Conservation (phyloP, 202 grass and related monocot species). For the Setaria italica region DNA sequence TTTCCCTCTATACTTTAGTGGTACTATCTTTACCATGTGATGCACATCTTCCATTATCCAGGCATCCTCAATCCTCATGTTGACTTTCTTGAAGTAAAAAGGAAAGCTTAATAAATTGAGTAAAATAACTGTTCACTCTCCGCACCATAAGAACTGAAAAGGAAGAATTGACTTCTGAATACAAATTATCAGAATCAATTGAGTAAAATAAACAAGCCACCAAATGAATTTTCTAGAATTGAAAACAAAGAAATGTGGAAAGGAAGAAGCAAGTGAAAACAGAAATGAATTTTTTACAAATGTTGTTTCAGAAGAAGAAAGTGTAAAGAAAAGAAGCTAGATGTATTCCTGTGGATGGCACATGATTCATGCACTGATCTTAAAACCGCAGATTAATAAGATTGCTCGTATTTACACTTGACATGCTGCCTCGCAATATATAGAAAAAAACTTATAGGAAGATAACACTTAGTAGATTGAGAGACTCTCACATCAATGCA, state of each 20-base stretch:
- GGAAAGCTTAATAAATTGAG: not conserved
- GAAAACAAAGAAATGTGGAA: not conserved
- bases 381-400: conserved; percentile 24
- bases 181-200: conserved; percentile 11
- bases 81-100: conserved; percentile 1
- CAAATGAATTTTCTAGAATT: conserved; percentile 26
- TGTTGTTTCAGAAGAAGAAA: not conserved
- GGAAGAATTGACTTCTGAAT: conserved; percentile 14
- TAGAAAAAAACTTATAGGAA: conserved; percentile 28
- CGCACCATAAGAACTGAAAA: not conserved
- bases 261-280: not conserved
- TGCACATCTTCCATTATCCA: conserved; percentile 5
- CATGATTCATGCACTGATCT: conserved; percentile 21
- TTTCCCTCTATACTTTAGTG: conserved; percentile 1
- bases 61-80: not conserved
- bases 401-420: conserved; percentile 56
- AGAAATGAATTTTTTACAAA: not conserved
- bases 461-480: conserved; percentile 28
- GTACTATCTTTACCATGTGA: conserved; percentile 28
- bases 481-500: conserved; percentile 28
- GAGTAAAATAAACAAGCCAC: conserved; percentile 15
- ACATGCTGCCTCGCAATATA: conserved; percentile 34
- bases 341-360: conserved; percentile 14
- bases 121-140: conserved; percentile 9
- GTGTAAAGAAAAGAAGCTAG: conserved; percentile 9